phyloP scores from a whole-genome alignment of 192 early-diverging fungal genomes.

The Coemansia pectinata region DNA sequence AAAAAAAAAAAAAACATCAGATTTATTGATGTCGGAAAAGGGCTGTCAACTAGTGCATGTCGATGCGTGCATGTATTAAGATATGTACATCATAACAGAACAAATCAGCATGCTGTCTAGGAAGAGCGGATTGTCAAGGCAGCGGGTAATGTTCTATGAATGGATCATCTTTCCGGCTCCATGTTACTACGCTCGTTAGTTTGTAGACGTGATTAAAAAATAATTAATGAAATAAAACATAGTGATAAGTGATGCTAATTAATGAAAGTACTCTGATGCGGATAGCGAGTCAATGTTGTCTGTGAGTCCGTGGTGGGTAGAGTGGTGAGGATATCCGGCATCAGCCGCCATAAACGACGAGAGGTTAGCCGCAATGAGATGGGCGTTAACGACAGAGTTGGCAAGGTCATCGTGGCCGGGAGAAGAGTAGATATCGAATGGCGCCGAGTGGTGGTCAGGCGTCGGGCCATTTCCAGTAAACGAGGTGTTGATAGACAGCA shows the following conservation, averaged over 20 bases:
- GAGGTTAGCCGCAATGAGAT: constrained; percentile 36
- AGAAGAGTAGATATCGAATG: constrained; percentile 39
- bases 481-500: constrained; percentile 20
- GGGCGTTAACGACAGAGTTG: constrained; percentile 30
- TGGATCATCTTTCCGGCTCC: background rate
- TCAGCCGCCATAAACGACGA: constrained; percentile 30
- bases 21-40: background rate
- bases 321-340: constrained; percentile 1
- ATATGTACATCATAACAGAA: background rate
- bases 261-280: constrained; percentile 6
- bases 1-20: background rate
- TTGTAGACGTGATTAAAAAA: background rate
- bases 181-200: background rate
- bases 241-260: background rate
- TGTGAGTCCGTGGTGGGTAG: background rate
- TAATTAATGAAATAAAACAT: background rate
- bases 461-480: constrained; percentile 6
- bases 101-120: background rate
- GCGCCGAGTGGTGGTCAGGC: constrained; percentile 1
- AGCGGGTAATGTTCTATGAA: background rate
- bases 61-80: background rate
- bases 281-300: constrained; percentile 11
- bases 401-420: constrained; percentile 34
- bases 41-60: background rate
- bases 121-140: background rate